phyloP scores from a whole-genome alignment of 768 basidiomycete species.

The Mycena albidolilacea region DNA sequence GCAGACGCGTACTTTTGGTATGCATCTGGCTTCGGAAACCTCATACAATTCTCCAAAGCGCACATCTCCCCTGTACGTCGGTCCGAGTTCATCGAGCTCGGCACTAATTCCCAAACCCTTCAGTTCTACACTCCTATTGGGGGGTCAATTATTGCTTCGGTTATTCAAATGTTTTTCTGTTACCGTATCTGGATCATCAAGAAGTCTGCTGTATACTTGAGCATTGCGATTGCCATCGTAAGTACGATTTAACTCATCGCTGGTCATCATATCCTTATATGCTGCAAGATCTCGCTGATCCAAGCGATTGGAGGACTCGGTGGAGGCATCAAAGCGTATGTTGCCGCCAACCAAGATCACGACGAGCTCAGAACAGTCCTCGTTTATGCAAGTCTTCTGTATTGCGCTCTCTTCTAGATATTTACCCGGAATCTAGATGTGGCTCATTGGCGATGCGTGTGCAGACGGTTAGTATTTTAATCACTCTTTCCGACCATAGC shows the following conservation, averaged over 20 bases:
- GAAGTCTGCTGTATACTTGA: conserved; percentile 26
- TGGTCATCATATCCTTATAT: not conserved
- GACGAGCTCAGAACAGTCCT: conserved; percentile 31
- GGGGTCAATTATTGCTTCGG: conserved; percentile 24
- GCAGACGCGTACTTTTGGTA: conserved; percentile 37
- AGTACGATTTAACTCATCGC: not conserved
- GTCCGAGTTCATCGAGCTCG: not conserved
- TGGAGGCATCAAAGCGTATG: conserved; percentile 34
- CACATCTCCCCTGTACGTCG: conserved; percentile 35
- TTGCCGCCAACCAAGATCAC: conserved; percentile 30
- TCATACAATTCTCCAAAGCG: conserved; percentile 32
- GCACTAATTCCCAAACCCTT: not conserved
- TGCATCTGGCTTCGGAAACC: conserved; percentile 33
- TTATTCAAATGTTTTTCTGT: conserved; percentile 35
- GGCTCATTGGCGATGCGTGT: conserved; percentile 34
- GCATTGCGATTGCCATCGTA: conserved; percentile 33
- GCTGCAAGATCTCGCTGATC: conserved; percentile 19
- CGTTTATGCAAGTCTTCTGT: conserved; percentile 28
- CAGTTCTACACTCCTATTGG: conserved; percentile 36
- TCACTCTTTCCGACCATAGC: not conserved
- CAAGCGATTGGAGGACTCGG: conserved; percentile 34
- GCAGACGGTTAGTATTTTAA: conserved; percentile 22
- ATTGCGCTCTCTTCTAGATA: not conserved
- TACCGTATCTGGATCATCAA: conserved; percentile 39
- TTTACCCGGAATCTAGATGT: conserved; percentile 19